Evolutionary conservation across 2,329 filamentous ascomycete species (phyloP), one percentile per base, ranked within the genome.

Genomic region (Colletotrichum salicis): DNA sequence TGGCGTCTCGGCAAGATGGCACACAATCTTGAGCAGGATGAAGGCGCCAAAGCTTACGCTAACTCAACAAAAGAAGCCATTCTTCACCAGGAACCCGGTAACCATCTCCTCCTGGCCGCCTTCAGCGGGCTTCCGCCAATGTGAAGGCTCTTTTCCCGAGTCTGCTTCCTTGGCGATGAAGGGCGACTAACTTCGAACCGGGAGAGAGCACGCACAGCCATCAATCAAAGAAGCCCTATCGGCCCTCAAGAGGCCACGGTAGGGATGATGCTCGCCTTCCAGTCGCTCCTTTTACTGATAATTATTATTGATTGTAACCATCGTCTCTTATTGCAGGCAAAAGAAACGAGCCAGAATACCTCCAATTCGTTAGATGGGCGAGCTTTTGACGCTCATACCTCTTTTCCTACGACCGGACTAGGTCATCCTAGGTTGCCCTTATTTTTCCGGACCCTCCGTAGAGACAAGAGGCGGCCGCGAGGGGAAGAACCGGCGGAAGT

Each of bases 71-170:
- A 27, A 24, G 24, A 58, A 22, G 8, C 8, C 37, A 29, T 52
- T 71, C 41, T 62, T 68, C 69, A 52, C 41, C 58, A 52, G 10
- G 24, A 63, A 58, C 52, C 52, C 37, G 41, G 58, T 33, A 37
- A 11, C n/a, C 45, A 56, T 45, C 55, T 31, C 5, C 15, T 22
- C 24, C 41, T 41, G 24, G 41, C 31, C 29, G 24, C 29, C 52
- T n/a, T 19, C 52, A 57, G 24, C 24, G 45, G 41, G 57, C 13
- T 33, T 22, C 11, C 45, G 52, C 41, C 59, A 35, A 19, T 45
- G 7, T 7, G 13, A 29, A 15, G 19, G 15, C 55, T 15, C 41
- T 35, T 33, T 29, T 27, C 35, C 13, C 8, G n/a, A 51, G 45
- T 24, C 69, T n/a, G 41, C 31, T 15, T 19, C 5, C 33, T 48